Evolutionary conservation across 805 yeast genomes (phyloP).

Genomic region (Zygosaccharomyces bailii): DNA sequence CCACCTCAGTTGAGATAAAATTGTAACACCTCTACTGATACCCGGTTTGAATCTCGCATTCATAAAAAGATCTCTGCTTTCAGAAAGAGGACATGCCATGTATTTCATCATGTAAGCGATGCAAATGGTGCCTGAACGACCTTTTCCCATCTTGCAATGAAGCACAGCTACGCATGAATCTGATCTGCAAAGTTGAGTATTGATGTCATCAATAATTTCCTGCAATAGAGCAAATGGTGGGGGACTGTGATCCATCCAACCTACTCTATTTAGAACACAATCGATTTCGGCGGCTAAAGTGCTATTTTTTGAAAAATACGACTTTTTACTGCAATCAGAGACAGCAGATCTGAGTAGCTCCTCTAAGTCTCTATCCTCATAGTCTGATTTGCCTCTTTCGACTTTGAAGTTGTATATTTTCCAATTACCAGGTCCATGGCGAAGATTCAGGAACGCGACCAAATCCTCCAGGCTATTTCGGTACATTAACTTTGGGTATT

Average conservation of each 20-base stretch:
- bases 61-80: slow-evolving; percentile 54
- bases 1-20: slow-evolving; percentile 64
- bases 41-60: slow-evolving; percentile 51
- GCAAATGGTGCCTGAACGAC: slow-evolving; percentile 77
- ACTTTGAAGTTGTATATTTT: slow-evolving; percentile 67
- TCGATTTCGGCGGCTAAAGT: slow-evolving; percentile 29
- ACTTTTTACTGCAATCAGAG: slow-evolving; percentile 65
- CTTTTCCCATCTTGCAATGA: slow-evolving; percentile 91
- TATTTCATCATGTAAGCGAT: slow-evolving; percentile 65
- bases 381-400: slow-evolving; percentile 46
- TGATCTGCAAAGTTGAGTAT: slow-evolving; percentile 37
- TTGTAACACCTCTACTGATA: slow-evolving; percentile 67
- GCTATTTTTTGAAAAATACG: slow-evolving; percentile 56
- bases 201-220: slow-evolving; percentile 44
- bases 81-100: slow-evolving; percentile 38
- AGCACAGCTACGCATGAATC: slow-evolving; percentile 55
- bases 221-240: slow-evolving; percentile 59
- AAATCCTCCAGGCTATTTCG: slow-evolving; percentile 53
- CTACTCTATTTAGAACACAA: slow-evolving; percentile 33
- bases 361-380: slow-evolving; percentile 24
- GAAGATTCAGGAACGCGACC: slow-evolving; percentile 42
- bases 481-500: slow-evolving; percentile 42
- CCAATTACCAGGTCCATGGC: slow-evolving; percentile 58
- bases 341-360: slow-evolving; percentile 5
- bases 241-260: slow-evolving; percentile 76